Evolutionary conservation across 305 asterid genomes (phyloP).

Genomic region (Striga hermonthica): DNA sequence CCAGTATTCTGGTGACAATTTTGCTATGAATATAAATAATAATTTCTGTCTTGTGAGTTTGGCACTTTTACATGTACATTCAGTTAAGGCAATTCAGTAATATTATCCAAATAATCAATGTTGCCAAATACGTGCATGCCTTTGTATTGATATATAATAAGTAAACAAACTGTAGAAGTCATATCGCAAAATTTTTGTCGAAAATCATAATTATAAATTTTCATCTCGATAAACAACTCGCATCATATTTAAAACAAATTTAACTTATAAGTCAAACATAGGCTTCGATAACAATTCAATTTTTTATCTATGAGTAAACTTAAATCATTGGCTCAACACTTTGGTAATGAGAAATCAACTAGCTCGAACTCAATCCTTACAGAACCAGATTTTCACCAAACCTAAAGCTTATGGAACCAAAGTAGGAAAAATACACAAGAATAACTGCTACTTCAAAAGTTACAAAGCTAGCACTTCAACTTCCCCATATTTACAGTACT

Average conservation of each 20-base stretch:
- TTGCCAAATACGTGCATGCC: neutral
- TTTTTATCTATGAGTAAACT: neutral
- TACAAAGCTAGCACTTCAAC: neutral
- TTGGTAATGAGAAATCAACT: neutral
- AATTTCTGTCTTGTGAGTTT: neutral
- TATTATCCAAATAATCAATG: neutral
- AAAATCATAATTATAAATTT: neutral
- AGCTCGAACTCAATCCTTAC: neutral
- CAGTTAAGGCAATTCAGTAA: neutral
- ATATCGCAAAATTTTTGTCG: neutral
- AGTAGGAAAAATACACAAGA: neutral
- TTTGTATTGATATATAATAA: neutral
- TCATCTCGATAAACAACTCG: neutral
- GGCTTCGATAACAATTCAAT: neutral
- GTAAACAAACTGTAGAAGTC: neutral
- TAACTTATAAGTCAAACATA: neutral
- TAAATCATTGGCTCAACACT: neutral
- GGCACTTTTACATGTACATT: slow-evolving; percentile 1
- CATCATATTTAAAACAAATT: neutral
- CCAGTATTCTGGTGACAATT: neutral
- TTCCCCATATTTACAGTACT: neutral
- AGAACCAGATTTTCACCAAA: neutral
- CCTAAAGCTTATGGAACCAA: slow-evolving; percentile 1
- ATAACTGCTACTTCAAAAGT: neutral
- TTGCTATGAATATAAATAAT: neutral